Evolutionary conservation across 2,329 filamentous ascomycete genomes (phyloP).

Genomic region (Talaromyces sp.): DNA sequence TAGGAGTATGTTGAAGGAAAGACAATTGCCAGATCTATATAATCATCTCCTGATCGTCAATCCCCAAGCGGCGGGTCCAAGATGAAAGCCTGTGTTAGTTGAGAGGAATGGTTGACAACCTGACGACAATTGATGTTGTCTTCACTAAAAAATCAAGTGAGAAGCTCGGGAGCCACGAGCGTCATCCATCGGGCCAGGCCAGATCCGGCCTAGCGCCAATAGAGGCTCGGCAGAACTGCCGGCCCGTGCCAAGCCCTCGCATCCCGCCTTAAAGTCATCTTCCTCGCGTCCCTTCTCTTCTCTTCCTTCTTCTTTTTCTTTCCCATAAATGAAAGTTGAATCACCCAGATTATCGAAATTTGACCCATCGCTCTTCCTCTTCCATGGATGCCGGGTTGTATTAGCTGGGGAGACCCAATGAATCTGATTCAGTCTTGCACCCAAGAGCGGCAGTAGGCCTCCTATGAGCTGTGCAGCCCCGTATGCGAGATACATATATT

Average conservation of each 20-base stretch:
- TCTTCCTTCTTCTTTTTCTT: conserved; percentile 42
- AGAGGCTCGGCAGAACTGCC: conserved; percentile 25
- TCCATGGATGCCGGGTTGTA: conserved; percentile 60
- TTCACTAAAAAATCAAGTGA: conserved; percentile 17
- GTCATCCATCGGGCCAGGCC: conserved; percentile 13
- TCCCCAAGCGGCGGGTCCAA: neutral
- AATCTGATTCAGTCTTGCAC: conserved; percentile 41
- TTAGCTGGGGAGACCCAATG: conserved; percentile 52
- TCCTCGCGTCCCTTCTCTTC: conserved; percentile 19
- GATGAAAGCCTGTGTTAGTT: neutral
- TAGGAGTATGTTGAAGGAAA: neutral
- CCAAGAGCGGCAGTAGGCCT: conserved; percentile 52
- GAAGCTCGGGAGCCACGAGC: conserved; percentile 5
- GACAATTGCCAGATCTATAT: conserved; percentile 23
- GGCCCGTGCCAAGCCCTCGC: conserved; percentile 23
- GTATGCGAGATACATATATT: conserved; percentile 47
- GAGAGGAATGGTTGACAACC: neutral
- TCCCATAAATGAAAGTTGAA: conserved; percentile 55
- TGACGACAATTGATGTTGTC: neutral
- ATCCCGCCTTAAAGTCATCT: conserved; percentile 19
- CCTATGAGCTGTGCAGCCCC: conserved; percentile 49
- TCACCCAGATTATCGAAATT: conserved; percentile 54
- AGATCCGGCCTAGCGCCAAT: neutral
- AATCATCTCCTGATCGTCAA: conserved; percentile 8
- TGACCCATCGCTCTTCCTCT: conserved; percentile 53